Base-by-base conservation (phyloP, 1,284 basidiomycete species). In the Pseudozyma hubeiensis region DNA sequence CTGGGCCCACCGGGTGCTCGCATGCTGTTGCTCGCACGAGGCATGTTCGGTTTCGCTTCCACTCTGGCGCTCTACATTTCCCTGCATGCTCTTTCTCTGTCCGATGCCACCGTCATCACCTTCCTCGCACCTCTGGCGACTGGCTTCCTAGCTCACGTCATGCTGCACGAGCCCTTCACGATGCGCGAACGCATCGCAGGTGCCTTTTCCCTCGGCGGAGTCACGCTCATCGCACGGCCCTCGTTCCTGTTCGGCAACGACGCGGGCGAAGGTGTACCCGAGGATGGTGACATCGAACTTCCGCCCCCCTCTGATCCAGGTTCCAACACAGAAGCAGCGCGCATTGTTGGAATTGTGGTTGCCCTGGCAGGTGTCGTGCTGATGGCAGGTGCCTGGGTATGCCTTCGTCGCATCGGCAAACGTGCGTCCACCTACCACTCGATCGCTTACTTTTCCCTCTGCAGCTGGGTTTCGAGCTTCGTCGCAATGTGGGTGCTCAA, bases 101-200 rank as follows among this genome's bases (percentile, higher is more conserved):
- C 90, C 5, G 92, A 93, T 80, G 89, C 90, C 0, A 90, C 90
- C 0, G 90, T 92, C 14, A 86, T 94, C 49, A 90, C 90, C 0
- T 93, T 93, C 85, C 87, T 94, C 8, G 84, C 88, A 0, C 93
- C 93, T 0, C 87, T 90, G 58, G 87, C 88, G 11, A 92, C 91
- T 0, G 90, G 89, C 0, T 81, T 93, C 17, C 85, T 90, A 4
- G 92, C 90, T 0, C 88, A 89, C 7, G 62, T 92, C 4, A 85
- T 92, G 34, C 85, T 94, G 7, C 87, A 88, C 19, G 92, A 94
- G 80, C 85, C 83, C 0, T 89, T 92, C 69, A 87, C 88, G 0
- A 81, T 85, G 84, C 87, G 85, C 64, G 89, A 93, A 82, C 87
- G 88, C 3, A 46, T 90, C 16, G 90, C 91, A 1, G 91, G 90